Evolutionary conservation across 345 rosid species (phyloP).

Genomic region (Eucalyptus caleyi): DNA sequence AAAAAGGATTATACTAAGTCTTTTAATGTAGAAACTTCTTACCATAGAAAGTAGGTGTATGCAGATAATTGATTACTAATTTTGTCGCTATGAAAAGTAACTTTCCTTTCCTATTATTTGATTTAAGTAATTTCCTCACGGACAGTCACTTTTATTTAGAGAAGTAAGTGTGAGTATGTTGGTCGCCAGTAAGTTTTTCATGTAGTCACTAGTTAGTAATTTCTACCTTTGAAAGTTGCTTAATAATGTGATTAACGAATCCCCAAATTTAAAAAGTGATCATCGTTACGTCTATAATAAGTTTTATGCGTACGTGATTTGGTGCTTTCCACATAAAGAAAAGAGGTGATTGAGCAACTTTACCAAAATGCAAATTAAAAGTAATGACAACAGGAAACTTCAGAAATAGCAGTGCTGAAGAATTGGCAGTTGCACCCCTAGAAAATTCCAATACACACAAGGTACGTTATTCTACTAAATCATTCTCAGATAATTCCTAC

Average conservation of each 20-base stretch:
- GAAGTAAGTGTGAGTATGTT: too few species aligned
- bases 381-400: neutral
- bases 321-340: neutral
- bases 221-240: neutral
- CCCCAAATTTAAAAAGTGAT: neutral
- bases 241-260: too few species aligned
- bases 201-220: too few species aligned
- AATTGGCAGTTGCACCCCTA: too few species aligned
- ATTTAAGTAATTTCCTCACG: neutral
- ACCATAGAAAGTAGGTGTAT: neutral
- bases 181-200: neutral
- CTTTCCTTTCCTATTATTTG: too few species aligned
- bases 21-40: too few species aligned
- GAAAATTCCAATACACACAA: too few species aligned
- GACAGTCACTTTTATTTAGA: too few species aligned
- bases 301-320: neutral
- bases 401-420: too few species aligned
- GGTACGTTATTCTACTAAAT: too few species aligned
- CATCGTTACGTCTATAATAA: neutral
- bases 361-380: neutral
- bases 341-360: neutral
- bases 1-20: neutral
- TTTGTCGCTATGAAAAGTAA: too few species aligned
- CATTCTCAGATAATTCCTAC: too few species aligned
- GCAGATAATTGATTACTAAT: neutral